phyloP scores from a whole-genome alignment of 495 filamentous ascomycete species.

The Xanthoparmelia taractica region DNA sequence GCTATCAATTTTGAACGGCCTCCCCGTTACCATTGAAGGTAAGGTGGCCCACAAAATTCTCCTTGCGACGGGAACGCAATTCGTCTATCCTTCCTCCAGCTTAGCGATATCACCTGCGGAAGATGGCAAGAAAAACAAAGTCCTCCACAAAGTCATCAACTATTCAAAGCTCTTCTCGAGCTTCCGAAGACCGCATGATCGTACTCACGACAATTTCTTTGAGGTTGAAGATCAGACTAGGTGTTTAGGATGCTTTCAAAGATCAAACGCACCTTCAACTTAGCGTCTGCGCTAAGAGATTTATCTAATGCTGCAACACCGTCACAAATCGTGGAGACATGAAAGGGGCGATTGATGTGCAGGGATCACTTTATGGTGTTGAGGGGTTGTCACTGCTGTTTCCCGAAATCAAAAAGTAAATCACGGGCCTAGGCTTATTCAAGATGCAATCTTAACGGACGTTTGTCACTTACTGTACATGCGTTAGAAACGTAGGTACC shows the following conservation, averaged over 20 bases:
- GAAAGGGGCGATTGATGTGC: neutral
- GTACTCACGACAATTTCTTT: constrained; percentile 28
- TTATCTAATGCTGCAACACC: constrained; percentile 26
- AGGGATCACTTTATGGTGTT: neutral
- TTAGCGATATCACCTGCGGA: neutral
- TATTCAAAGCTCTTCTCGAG: constrained; percentile 25
- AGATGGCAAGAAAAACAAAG: constrained; percentile 6
- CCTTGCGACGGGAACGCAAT: constrained; percentile 17
- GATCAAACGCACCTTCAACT: constrained; percentile 25
- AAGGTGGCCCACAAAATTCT: constrained; percentile 29
- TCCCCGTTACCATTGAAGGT: constrained; percentile 28
- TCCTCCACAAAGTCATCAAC: constrained; percentile 18
- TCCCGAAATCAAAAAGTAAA: neutral
- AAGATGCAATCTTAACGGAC: no score
- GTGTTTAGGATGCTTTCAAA: constrained; percentile 27
- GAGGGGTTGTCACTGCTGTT: neutral
- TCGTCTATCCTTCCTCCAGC: constrained; percentile 22
- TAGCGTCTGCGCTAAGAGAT: constrained; percentile 22
- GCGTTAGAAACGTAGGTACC: no score
- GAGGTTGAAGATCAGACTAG: constrained; percentile 28
- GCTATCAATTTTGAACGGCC: constrained; percentile 27
- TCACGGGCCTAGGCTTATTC: no score
- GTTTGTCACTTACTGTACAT: no score
- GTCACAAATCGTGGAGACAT: constrained; percentile 13
- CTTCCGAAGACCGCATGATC: constrained; percentile 20